Base-by-base conservation (phyloP, 108 stramenopile genomes). In the Poteriospumella lacustris region DNA sequence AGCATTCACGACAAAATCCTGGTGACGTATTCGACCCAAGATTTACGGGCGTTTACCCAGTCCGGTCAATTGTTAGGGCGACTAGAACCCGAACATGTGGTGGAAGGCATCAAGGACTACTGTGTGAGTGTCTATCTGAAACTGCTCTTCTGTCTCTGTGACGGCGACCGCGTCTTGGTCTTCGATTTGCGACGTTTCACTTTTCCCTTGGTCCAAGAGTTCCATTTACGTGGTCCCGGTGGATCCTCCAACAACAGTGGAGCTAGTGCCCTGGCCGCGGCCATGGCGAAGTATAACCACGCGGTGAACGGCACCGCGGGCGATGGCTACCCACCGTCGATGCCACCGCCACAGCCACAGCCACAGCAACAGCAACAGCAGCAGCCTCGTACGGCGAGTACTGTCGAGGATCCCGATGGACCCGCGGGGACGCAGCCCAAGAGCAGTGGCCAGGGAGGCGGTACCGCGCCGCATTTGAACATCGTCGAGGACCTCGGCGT, bases 1-100 rank as follows among this genome's bases (percentile, higher is more conserved):
- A 19, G 47, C 9, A 19, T 52, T 15, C 9, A 52, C 19, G 47
- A 52, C 19, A 9, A 19, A 52, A 52, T 52, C 19, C 19, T 52
- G 19, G 19, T 19, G 19, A 52, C 47, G 9, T 52, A 34, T 64
- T 64, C 60, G 36, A 31, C 60, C 28, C 60, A 64, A 64, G 60
- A 64, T 31, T 64, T 64, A 33, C 15, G 31, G 36, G 5, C 3
- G 5, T 64, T 64, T 64, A 33, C 15, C 31, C 28, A 64, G 5
- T 12, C 60, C 28, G 60, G 60, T 3, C 5, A 34, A 64, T 64
- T 64, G 36, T 31, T 64, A 64, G 15, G 29, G 28, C 3, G 60
- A 64, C 9, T 64, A 33, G 60, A 64, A 64, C 60, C 60, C 9
- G 60, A 64, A 33, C 60, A 64, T 64, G 24, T 73, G 28, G 70